Evolutionary conservation across 2,329 filamentous ascomycete genomes (phyloP), one percentile per base, ranked within the genome.

Genomic region (Ceratocystis cacaofunesta): DNA sequence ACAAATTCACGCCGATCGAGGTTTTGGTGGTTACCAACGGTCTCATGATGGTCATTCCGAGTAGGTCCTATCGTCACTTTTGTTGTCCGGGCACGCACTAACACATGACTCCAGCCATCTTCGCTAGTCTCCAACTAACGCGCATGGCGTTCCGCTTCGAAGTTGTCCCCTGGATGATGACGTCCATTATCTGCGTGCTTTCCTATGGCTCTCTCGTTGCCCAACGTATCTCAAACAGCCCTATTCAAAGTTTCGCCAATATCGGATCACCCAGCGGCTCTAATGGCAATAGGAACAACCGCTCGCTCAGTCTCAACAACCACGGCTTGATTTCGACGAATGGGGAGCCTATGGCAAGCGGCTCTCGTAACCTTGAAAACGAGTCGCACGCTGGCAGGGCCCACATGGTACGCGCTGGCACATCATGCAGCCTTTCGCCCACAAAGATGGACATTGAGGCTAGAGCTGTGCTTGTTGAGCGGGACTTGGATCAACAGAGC

Each of bases 21-120:
- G 76, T 82, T 6, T 74, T 84, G 28, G 75, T 82, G 62, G 79
- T 82, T 69, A 80, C 80, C 61, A 83, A 84, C 46, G 81, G 80
- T 10, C 68, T 82, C 1, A 73, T 84, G 64, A 83, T 84, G 82
- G 69, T 82, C 17, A 71, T 82, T 8, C 81, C 81, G n/a, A 78
- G 81, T 82, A 72, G 60, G 75, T 72, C 17, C 32, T 17, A 4
- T 10, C 22, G 25, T 52, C 22, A 3, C 15, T 63, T 15, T 10
- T 48, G 46, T 22, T 1, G 1, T 32, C 0, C n/a, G 8, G 32
- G 30, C 15, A 28, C 17, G 32, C 32, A 4, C 44, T 62, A 36
- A 19, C 58, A 12, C 41, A 50, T 61, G 64, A 43, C 19, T 55
- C 41, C 36, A 83, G 80, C 78, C 65, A 69, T 83, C 65, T 83